Evolutionary conservation across 257 asterid species (phyloP), one percentile per base, ranked within the genome.

Genomic region (Solanum verrucosum): DNA sequence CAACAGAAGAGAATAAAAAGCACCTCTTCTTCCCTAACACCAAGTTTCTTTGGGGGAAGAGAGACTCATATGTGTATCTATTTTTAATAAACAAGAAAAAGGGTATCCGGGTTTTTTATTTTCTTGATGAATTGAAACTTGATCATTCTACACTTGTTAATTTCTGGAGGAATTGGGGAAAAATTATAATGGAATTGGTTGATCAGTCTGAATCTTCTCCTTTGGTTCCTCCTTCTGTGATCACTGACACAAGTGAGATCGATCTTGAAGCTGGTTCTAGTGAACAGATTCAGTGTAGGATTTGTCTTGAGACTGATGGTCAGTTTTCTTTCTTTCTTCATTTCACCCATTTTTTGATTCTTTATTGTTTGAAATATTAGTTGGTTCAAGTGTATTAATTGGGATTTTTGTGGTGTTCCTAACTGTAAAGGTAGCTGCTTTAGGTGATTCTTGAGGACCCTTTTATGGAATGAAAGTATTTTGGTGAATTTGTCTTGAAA

Each of bases 251-350:
- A 42, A 93, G 94, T 13, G 99, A 94, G 90, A 92, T 97, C 88
- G 99, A 97, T 92, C 98, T 97, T 52, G 99, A 97, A 93, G 97
- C 96, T 42, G 99, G 99, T 42, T 96, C 98, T 6, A 95, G 90
- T n/a, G 99, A 97, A 87, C 99, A 97, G 92, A 96, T 96, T 90
- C 99, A 97, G 46, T 97, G 99, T 93, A 97, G 99, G 85, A 97
- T 97, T 93, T 97, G 99, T 92, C 98, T 97, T 72, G 99, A 97
- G 90, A 90, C 93, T 77, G 99, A 97, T 88, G 99, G 99, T 96
- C 89, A 9, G 20, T 44, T 68, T 84, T 73, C 34, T 13, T 29
- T 15, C 68, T 63, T 37, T 15, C 78, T 63, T 33, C 14, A 34
- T 52, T 72, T 56, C 63, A 33, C 16, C 12, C 42, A 3, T 29